Evolutionary conservation across 2,329 filamentous ascomycete genomes (phyloP).

Genomic region (Alternaria sp.): DNA sequence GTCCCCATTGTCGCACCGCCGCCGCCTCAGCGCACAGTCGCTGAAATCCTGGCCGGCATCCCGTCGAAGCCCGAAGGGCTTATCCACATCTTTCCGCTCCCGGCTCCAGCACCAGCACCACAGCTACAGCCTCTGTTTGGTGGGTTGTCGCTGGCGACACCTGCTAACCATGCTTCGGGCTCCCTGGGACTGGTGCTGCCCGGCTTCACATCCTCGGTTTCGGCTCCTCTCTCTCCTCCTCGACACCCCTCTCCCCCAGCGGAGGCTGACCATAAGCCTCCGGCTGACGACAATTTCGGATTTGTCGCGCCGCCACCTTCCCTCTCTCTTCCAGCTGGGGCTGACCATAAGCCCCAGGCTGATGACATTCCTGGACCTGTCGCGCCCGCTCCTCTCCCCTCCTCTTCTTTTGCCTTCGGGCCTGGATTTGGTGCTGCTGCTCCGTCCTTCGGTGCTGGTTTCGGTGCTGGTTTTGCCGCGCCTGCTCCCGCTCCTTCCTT

Average conservation of each 20-base stretch:
- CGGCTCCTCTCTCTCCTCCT: neutral
- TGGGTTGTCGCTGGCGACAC: neutral
- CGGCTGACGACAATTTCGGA: neutral
- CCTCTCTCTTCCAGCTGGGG: neutral
- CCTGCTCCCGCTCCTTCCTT: neutral
- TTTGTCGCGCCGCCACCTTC: neutral
- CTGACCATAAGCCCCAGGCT: conserved; percentile 2
- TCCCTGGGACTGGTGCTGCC: conserved; percentile 3
- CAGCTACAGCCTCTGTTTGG: neutral
- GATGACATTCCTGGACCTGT: neutral
- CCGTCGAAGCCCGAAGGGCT: neutral
- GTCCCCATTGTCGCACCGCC: neutral
- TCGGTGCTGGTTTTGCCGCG: neutral
- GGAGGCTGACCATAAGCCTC: neutral
- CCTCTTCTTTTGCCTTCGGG: neutral
- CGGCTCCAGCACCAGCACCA: neutral
- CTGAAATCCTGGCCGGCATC: neutral
- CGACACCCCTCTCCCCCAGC: neutral
- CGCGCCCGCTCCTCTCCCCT: neutral
- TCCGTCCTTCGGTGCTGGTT: neutral
- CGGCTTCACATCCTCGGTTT: neutral
- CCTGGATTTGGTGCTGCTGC: neutral
- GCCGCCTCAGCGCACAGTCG: neutral
- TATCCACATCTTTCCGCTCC: neutral
- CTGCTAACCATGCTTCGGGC: neutral